Conservation (phyloP, 2,329 filamentous ascomycete genomes). For the Pseudogymnoascus sp. region DNA sequence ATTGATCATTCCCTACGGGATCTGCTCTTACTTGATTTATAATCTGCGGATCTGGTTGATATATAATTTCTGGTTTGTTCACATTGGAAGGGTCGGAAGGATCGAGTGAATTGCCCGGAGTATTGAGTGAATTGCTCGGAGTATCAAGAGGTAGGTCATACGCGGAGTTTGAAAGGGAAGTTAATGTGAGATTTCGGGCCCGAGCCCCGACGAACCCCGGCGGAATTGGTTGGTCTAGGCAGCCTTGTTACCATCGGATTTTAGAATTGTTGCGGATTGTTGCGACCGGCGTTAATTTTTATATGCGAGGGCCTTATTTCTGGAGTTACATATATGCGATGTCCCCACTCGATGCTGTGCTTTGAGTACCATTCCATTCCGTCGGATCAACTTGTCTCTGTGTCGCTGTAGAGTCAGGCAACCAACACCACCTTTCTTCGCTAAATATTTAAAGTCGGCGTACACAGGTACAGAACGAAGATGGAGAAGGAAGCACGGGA, state of each 20-base stretch:
- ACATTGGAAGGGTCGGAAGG: neutral
- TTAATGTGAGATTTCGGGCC: neutral
- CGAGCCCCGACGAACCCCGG: neutral
- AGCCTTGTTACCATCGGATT: neutral
- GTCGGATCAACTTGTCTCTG: neutral
- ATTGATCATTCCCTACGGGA: neutral
- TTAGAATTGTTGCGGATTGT: neutral
- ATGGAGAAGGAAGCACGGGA: neutral
- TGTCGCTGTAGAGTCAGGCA: neutral
- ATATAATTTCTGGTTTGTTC: neutral
- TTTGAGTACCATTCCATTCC: neutral
- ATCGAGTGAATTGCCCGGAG: neutral
- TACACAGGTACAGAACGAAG: neutral
- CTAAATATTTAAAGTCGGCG: neutral
- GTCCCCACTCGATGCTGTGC: neutral
- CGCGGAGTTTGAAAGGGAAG: neutral
- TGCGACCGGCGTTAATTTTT: neutral
- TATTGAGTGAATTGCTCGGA: neutral
- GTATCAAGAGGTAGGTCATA: neutral
- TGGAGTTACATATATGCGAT: neutral
- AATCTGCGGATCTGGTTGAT: neutral
- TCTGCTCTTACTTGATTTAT: neutral
- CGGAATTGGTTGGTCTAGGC: neutral
- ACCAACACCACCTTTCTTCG: neutral
- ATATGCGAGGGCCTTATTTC: neutral